Evolutionary conservation across 768 basidiomycete species (phyloP), one percentile per base, ranked within the genome.

Genomic region (Mycena epipterygia): DNA sequence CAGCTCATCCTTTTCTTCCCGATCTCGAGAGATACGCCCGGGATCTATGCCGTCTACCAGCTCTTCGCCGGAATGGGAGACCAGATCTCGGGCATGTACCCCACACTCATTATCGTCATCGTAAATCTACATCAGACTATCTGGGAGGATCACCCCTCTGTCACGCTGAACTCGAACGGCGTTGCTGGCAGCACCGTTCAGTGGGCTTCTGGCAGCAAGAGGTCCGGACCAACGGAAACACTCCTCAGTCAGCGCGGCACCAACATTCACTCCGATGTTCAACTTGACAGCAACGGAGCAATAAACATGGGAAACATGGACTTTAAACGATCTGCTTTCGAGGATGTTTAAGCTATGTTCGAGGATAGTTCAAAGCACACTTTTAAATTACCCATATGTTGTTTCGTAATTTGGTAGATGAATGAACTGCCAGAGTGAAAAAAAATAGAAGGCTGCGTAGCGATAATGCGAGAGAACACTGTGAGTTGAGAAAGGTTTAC

Each of bases 21-120:
- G 29, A 29, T 62, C 25, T 25, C 59, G 14, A 6, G 52, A 6
- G 48, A 35, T 11, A 42, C 41, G 23, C 41, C 63, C 14, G 3
- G 32, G 23, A 46, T 52, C 27, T 71, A 67, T n/a, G n/a, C n/a
- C 29, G 59, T 62, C 30, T 66, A 49, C 25, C 9, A 56, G 32
- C 17, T 71, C 7, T 62, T 71, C 33, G 8, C 49, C 35, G 17
- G 57, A 32, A 60, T 61, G 64, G 58, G 70, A 13, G 57, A 66
- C 52, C 70, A 71, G 25, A 66, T 71, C 29, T 46, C 57, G 29
- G 70, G 70, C 27, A 55, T 71, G 64, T 71, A 71, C 51, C 70
- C 70, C 42, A 71, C 63, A 4, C 70, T 71, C 25, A 71, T 66
- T 23, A 62, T 71, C 49, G 70, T 66, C 33, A 66, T 71, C 25